phyloP scores from a whole-genome alignment of 2,329 filamentous ascomycete genomes.

The Colletotrichum theobromicola region DNA sequence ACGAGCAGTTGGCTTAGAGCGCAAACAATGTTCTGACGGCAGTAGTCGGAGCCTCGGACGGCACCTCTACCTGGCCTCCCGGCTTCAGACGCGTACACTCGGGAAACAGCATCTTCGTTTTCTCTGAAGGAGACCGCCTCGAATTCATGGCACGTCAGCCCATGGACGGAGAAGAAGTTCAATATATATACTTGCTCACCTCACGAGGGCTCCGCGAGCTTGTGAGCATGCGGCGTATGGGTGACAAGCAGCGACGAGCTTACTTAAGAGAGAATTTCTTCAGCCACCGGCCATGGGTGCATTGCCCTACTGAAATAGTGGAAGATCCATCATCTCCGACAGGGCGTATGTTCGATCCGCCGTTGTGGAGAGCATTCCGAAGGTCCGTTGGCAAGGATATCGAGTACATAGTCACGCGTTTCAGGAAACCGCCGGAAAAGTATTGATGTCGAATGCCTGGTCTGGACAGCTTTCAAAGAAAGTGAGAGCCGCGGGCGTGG shows the following conservation, averaged over 20 bases:
- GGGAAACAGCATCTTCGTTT: neutral
- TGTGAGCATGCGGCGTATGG: neutral
- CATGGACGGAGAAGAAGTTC: neutral
- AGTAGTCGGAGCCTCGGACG: neutral
- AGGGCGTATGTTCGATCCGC: neutral
- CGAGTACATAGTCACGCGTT: neutral
- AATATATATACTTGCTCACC: neutral
- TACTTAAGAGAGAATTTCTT: neutral
- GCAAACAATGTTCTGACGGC: neutral
- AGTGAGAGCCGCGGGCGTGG: neutral
- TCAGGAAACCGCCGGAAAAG: neutral
- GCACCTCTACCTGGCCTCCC: neutral
- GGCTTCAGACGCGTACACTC: neutral
- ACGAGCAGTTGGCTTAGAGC: neutral
- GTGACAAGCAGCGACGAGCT: neutral
- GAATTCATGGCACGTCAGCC: neutral
- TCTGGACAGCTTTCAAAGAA: neutral
- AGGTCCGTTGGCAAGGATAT: neutral
- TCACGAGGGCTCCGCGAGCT: neutral
- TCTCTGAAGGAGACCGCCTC: neutral
- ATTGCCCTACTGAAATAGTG: neutral
- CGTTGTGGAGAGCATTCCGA: neutral
- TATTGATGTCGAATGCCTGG: neutral
- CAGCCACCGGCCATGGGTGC: neutral
- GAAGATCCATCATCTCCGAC: neutral